These are phyloP conservation scores for Leccinum solheimii DNA, from an alignment of 1,284 basidiomycete genomes.

Conservation along the genomic window DNA sequence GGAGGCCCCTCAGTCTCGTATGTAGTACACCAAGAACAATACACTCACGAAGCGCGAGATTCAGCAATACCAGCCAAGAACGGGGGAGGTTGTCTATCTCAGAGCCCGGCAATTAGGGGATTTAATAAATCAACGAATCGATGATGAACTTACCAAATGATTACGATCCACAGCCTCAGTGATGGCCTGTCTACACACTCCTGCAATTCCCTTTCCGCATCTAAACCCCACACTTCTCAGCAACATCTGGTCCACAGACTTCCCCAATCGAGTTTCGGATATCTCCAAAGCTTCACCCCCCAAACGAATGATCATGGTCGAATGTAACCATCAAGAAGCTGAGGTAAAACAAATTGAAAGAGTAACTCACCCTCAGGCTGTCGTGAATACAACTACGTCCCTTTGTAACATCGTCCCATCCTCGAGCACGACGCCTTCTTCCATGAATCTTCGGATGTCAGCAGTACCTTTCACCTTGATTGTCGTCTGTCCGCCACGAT, in stretches of 20 bases:
- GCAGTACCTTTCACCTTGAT: background rate
- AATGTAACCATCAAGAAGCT: background rate
- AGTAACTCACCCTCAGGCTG: constrained; percentile 32
- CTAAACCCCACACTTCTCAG: constrained; percentile 19
- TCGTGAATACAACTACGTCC: constrained; percentile 44
- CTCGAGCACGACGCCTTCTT: constrained; percentile 38
- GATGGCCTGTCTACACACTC: too few species aligned
- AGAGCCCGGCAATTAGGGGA: too few species aligned
- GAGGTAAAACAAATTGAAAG: background rate
- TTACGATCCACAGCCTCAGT: too few species aligned
- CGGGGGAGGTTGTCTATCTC: too few species aligned
- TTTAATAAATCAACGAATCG: too few species aligned
- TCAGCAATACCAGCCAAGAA: too few species aligned
- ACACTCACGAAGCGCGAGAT: too few species aligned
- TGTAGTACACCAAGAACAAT: too few species aligned
- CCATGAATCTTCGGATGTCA: constrained; percentile 32
- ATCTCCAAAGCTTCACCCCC: constrained; percentile 25
- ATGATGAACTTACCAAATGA: too few species aligned
- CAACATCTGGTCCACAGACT: constrained; percentile 40
- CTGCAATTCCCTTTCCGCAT: too few species aligned
- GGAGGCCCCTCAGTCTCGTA: too few species aligned
- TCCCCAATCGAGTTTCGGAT: constrained; percentile 33
- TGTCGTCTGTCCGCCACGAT: constrained; percentile 18
- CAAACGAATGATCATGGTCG: background rate
- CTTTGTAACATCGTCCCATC: constrained; percentile 42